Base-by-base conservation (phyloP, 768 basidiomycete species). In the Leccinum ochraceum region DNA sequence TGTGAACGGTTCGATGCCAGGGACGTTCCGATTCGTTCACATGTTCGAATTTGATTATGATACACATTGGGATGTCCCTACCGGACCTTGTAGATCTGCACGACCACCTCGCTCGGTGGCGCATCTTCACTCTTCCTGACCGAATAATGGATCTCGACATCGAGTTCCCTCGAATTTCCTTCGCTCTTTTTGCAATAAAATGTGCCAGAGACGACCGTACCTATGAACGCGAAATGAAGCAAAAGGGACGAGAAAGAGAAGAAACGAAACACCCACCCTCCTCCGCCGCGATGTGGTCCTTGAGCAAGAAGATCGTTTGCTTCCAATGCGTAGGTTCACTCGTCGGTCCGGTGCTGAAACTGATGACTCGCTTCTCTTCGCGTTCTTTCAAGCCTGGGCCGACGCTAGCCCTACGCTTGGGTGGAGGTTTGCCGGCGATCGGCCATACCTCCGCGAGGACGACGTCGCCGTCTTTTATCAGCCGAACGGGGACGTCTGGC, bases 301-400 rank as follows among this genome's bases (percentile, higher is more conserved):
- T 78, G 59, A 99, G 79, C 65, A 98, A 74, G 75, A 99, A 97
- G 3, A 94, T 67, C 0, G 95, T 94, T 71, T 99, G 96, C 72
- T 94, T 95, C 96, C 96, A 98, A 72, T 99, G 96, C 28, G 95
- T 98, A 11, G 92, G 86, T 24, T 85, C 84, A 59, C 92, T 95
- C 66, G 77, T 77, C 10, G 96, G 94, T 0, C 95, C 93, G 0
- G 96, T 98, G 66, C 92, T 95, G 75, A 99, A 92, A 72, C 90
- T 92, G 7, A 82, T 84, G 8, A 86, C 71, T 16, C 61, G 67
- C 20, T 68, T 69, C 14, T 74, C 69, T 57, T 74, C 77, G 37
- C 76, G 78, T 59, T 80, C 80, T 66, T 78, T 79, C 9, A 77
- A 63, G 59, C 63, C 69, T 4, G 74, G 75, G n/a, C 82, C 79